phyloP scores from a whole-genome alignment of 2,329 filamentous ascomycete species.

The Eutypa lata region DNA sequence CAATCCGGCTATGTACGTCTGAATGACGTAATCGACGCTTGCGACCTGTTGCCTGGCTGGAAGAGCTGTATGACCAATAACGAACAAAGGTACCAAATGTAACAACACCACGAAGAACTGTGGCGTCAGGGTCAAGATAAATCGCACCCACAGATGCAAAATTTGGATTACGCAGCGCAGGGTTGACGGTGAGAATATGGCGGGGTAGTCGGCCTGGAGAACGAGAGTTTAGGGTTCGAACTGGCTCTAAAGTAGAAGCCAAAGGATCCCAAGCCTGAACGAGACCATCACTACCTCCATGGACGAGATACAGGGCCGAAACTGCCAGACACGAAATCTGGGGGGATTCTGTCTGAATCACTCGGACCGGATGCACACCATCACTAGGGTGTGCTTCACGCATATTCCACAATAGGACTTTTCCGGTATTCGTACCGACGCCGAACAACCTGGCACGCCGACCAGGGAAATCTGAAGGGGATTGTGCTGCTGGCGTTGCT shows the following conservation, averaged over 20 bases:
- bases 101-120: conserved; percentile 79
- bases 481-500: conserved; percentile 40
- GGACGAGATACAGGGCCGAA: conserved; percentile 82
- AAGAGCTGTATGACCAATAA: conserved; percentile 92
- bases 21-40: conserved; percentile 77
- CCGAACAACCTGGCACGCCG: conserved; percentile 78
- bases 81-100: conserved; percentile 83
- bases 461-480: conserved; percentile 68
- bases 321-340: conserved; percentile 79
- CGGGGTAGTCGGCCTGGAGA: conserved; percentile 81
- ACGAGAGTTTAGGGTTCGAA: conserved; percentile 83
- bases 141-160: conserved; percentile 82
- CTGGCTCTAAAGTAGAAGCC: conserved; percentile 71
- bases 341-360: conserved; percentile 87
- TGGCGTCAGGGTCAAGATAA: conserved; percentile 82
- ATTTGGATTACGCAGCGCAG: conserved; percentile 65
- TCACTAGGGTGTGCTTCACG: conserved; percentile 61
- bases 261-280: conserved; percentile 98
- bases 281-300: conserved; percentile 90
- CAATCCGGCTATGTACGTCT: conserved; percentile 50
- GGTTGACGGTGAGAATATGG: conserved; percentile 53
- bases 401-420: conserved; percentile 81
- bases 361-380: conserved; percentile 66
- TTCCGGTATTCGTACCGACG: conserved; percentile 74
- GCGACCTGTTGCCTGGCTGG: conserved; percentile 68